Percentiles rank a stretch among this genome's conserved stretches.
These are phyloP conservation scores for Chaetomium sp. DNA, from an alignment of 2,329 filamentous ascomycete species.

Conservation along the genomic window DNA sequence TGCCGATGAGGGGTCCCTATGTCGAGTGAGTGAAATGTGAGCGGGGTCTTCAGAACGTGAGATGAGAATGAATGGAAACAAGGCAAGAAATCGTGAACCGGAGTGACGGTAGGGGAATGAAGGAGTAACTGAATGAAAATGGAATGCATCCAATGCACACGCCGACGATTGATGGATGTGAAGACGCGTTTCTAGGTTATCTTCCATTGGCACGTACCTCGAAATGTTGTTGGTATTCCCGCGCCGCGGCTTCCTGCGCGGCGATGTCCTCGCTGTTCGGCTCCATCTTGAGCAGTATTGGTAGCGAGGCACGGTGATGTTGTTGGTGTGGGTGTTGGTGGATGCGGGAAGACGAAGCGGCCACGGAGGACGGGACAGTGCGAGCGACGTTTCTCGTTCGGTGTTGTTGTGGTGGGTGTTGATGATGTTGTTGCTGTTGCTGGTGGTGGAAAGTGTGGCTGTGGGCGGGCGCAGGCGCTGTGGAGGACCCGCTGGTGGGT, in stretches of 20 bases:
- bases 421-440: slow-evolving; percentile 1
- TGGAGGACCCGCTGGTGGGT: slow-evolving; percentile 13
- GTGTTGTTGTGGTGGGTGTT: slow-evolving; percentile 5
- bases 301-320: slow-evolving; percentile 12
- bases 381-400: background rate
- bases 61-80: background rate
- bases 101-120: too few species aligned
- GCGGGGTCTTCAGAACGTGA: background rate
- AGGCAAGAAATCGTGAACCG: background rate
- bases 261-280: slow-evolving; percentile 39
- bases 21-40: slow-evolving; percentile 14
- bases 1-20: slow-evolving; percentile 77
- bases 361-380: slow-evolving; percentile 4
- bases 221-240: slow-evolving; percentile 51
- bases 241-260: slow-evolving; percentile 55
- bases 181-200: too few species aligned
- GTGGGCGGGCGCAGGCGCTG: too few species aligned
- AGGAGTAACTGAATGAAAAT: too few species aligned
- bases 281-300: slow-evolving; percentile 33
- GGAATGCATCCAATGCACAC: too few species aligned
- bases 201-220: slow-evolving; percentile 35
- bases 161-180: too few species aligned
- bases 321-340: too few species aligned
- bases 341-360: slow-evolving; percentile 6
- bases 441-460: too few species aligned